phyloP scores from a whole-genome alignment of 371 early-diverging fungal genomes.

The Parasitella parasitica region DNA sequence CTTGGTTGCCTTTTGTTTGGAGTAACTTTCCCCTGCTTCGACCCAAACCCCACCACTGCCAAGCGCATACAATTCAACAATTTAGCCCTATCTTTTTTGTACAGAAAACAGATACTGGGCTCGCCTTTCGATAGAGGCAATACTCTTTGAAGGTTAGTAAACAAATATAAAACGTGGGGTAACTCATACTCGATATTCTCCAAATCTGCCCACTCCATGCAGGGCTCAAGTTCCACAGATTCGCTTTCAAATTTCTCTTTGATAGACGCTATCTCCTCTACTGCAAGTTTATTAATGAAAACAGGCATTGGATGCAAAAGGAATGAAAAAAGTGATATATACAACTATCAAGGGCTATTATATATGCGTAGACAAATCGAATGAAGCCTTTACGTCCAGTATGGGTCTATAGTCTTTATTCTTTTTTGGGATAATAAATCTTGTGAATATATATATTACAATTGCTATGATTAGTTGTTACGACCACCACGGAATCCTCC shows the following conservation, averaged over 20 bases:
- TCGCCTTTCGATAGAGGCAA: no score
- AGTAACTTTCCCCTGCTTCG: no score
- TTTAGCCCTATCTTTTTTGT: no score
- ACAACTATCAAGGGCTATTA: no score
- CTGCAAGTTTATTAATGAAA: not conserved
- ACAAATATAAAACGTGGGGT: no score
- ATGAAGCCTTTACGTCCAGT: not conserved
- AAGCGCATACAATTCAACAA: no score
- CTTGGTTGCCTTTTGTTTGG: no score
- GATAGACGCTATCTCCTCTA: not conserved
- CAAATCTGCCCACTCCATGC: not conserved
- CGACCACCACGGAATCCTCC: constrained; percentile 23
- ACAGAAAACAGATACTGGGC: no score
- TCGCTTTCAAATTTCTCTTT: not conserved
- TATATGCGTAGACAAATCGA: not conserved
- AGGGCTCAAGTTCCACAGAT: not conserved
- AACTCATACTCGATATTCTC: constrained; percentile 1
- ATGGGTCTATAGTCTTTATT: not conserved
- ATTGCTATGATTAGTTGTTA: not conserved
- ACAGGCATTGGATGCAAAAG: not conserved
- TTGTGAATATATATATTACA: not conserved
- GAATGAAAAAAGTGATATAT: not conserved
- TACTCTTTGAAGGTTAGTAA: no score
- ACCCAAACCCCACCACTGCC: no score
- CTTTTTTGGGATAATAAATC: not conserved